Percentiles rank a stretch among this genome's conserved stretches.
Evolutionary conservation across 345 rosid species (phyloP).

Genomic region (Lenwebbia sp.): DNA sequence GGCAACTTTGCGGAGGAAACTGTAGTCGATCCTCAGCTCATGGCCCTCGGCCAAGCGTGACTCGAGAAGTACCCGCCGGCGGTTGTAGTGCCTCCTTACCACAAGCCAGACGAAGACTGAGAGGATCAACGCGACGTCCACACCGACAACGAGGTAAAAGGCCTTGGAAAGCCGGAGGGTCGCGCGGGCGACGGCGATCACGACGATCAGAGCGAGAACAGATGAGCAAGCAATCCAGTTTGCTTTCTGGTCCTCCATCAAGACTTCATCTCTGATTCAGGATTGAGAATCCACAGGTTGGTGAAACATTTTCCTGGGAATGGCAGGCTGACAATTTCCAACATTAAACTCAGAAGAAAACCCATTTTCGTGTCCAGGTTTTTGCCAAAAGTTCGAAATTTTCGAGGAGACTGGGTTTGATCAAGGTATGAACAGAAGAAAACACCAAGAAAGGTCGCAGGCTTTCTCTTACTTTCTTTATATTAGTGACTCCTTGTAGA

Average conservation of each 20-base stretch:
- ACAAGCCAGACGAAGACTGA: slow-evolving; percentile 33
- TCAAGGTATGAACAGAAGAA: background rate
- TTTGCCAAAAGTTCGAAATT: background rate
- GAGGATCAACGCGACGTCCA: slow-evolving; percentile 46
- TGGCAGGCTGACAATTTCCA: background rate
- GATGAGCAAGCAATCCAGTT: slow-evolving; percentile 22
- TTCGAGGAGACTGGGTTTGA: background rate
- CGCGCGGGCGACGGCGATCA: slow-evolving; percentile 32
- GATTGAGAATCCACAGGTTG: background rate
- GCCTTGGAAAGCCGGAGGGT: slow-evolving; percentile 46
- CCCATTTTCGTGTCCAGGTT: background rate
- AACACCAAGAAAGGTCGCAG: background rate
- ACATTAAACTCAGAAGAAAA: background rate
- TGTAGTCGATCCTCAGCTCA: slow-evolving; percentile 75
- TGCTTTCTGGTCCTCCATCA: slow-evolving; percentile 75
- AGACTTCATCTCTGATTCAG: slow-evolving; percentile 3
- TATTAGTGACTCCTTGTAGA: background rate
- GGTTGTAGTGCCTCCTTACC: slow-evolving; percentile 34
- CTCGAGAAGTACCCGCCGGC: slow-evolving; percentile 28
- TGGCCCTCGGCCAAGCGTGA: slow-evolving; percentile 40
- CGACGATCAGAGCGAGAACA: slow-evolving; percentile 16
- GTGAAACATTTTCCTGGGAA: background rate
- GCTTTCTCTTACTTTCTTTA: background rate
- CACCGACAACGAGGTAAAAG: slow-evolving; percentile 59
- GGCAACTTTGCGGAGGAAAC: slow-evolving; percentile 76